These are phyloP conservation scores for Neurospora sp. DNA, from an alignment of 495 filamentous ascomycete species.

Conservation along the genomic window DNA sequence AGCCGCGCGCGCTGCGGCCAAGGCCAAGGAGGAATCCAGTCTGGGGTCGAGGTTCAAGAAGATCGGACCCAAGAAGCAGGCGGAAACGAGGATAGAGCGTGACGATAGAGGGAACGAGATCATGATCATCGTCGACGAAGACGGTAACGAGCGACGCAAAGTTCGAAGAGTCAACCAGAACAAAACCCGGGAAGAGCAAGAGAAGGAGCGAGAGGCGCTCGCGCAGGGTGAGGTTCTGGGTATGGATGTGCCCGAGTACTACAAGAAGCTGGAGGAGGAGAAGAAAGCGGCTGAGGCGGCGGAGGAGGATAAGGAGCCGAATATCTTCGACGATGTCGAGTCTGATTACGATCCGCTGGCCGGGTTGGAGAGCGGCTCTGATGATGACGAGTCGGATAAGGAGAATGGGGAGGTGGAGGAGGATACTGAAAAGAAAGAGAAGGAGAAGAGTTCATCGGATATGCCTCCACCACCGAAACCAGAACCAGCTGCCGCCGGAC, in stretches of 20 bases:
- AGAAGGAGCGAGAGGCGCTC: constrained; percentile 39
- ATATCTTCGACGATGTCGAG: constrained; percentile 83
- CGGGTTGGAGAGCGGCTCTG: constrained; percentile 42
- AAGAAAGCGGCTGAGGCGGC: constrained; percentile 29
- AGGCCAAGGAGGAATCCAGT: constrained; percentile 42
- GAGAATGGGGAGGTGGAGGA: constrained; percentile 11
- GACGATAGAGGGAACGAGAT: constrained; percentile 72
- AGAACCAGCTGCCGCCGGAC: constrained; percentile 11
- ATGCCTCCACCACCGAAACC: constrained; percentile 38
- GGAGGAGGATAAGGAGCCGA: constrained; percentile 50
- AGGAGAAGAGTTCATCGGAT: constrained; percentile 1
- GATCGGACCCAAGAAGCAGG: constrained; percentile 52
- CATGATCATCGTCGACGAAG: constrained; percentile 72
- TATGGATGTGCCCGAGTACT: constrained; percentile 64
- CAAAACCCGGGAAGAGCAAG: constrained; percentile 17
- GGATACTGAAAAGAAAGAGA: constrained; percentile 2
- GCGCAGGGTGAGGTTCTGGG: constrained; percentile 61
- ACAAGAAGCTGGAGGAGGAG: constrained; percentile 30
- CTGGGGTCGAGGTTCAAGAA: constrained; percentile 76
- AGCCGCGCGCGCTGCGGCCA: constrained; percentile 55
- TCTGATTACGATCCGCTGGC: constrained; percentile 83
- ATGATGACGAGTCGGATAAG: constrained; percentile 31
- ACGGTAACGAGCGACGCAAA: constrained; percentile 84
- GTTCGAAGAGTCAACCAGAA: constrained; percentile 44
- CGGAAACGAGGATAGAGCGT: constrained; percentile 57